phyloP scores from a whole-genome alignment of 2,329 filamentous ascomycete genomes.

The Seiridium cupressi region DNA sequence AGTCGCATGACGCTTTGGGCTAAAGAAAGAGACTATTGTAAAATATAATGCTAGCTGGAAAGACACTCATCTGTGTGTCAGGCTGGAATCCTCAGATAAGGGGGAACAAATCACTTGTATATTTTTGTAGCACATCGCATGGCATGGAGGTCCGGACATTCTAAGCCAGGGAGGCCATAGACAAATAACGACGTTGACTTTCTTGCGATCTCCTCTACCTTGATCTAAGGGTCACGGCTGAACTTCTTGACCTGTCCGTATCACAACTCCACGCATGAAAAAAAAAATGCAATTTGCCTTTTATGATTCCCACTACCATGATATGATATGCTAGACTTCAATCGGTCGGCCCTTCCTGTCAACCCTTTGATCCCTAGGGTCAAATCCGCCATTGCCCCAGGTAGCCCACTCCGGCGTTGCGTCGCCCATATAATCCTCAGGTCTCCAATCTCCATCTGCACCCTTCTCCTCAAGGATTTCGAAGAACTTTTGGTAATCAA shows the following conservation, averaged over 20 bases:
- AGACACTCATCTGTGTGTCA: neutral
- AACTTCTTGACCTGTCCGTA: too few species aligned
- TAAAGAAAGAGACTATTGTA: conserved; percentile 4
- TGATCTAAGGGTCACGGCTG: too few species aligned
- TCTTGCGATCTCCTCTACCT: neutral
- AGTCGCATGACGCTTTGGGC: neutral
- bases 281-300: too few species aligned
- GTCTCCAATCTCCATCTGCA: conserved; percentile 68
- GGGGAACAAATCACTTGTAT: conserved; percentile 6
- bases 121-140: conserved; percentile 8
- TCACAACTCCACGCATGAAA: too few species aligned
- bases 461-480: conserved; percentile 70
- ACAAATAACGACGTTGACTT: conserved; percentile 11
- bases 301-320: too few species aligned
- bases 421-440: conserved; percentile 86
- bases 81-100: neutral
- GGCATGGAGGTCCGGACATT: conserved; percentile 2
- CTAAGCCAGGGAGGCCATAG: conserved; percentile 8
- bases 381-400: conserved; percentile 93
- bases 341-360: conserved; percentile 78
- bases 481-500: conserved; percentile 90
- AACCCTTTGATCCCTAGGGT: conserved; percentile 84
- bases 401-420: conserved; percentile 90
- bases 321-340: conserved; percentile 28
- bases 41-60: conserved; percentile 9